A percentile compares a stretch with the other conserved stretches of the same genome.
Evolutionary conservation across 805 yeast genomes (phyloP).

Genomic region (Pichia manshurica): DNA sequence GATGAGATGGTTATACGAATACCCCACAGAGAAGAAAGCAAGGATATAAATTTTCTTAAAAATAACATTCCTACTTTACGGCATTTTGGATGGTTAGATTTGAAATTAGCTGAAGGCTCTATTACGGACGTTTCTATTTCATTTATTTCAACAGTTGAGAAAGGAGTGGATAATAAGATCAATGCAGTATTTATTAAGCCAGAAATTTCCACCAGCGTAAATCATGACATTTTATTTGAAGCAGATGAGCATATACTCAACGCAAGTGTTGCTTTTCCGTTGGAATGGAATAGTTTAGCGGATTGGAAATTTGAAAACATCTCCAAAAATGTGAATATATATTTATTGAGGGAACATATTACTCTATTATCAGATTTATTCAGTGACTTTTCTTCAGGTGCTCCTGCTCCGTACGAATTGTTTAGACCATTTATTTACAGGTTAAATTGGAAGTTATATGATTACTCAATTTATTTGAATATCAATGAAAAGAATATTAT

Average conservation of each 20-base stretch:
- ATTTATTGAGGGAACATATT: conserved; percentile 76
- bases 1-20: conserved; percentile 68
- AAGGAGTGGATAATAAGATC: conserved; percentile 52
- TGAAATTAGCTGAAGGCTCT: conserved; percentile 53
- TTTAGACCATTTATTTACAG: conserved; percentile 68
- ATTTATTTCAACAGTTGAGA: conserved; percentile 41
- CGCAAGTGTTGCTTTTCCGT: conserved; percentile 62
- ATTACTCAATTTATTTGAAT: conserved; percentile 63
- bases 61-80: conserved; percentile 31
- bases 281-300: conserved; percentile 77
- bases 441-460: conserved; percentile 51
- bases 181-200: conserved; percentile 43
- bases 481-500: conserved; percentile 85
- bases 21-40: conserved; percentile 82
- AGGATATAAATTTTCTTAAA: conserved; percentile 40
- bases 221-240: conserved; percentile 71
- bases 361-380: conserved; percentile 65
- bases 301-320: conserved; percentile 57
- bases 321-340: conserved; percentile 51
- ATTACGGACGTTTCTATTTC: conserved; percentile 42
- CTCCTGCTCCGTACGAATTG: conserved; percentile 62
- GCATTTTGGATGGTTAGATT: conserved; percentile 91
- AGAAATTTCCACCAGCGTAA: conserved; percentile 76
- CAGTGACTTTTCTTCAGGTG: conserved; percentile 72
- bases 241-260: conserved; percentile 52